phyloP scores from a whole-genome alignment of 2,329 filamentous ascomycete genomes.

The Oidium heveae region DNA sequence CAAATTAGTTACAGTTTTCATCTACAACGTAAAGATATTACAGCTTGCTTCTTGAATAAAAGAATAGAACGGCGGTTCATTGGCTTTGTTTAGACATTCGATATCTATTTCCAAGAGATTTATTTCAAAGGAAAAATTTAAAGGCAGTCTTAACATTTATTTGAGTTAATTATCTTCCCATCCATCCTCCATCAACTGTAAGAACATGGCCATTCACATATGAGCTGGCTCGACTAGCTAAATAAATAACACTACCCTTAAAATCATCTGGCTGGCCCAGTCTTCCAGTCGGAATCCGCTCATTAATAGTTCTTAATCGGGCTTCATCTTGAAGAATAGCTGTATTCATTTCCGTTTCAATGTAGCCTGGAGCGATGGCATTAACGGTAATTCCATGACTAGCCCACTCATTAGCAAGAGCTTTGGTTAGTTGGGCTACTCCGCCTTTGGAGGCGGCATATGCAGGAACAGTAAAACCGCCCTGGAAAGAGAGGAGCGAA shows the following conservation, averaged over 20 bases:
- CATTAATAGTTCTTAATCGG: slow-evolving; percentile 47
- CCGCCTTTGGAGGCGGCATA: slow-evolving; percentile 74
- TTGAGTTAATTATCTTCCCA: slow-evolving; percentile 37
- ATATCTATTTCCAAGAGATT: no score
- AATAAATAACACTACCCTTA: slow-evolving; percentile 54
- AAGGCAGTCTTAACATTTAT: no score
- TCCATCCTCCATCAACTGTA: slow-evolving; percentile 79
- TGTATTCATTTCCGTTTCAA: slow-evolving; percentile 83
- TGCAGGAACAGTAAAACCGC: slow-evolving; percentile 67
- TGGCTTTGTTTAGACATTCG: no score
- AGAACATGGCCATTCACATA: slow-evolving; percentile 68
- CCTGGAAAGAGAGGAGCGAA: slow-evolving; percentile 70
- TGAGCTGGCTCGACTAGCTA: slow-evolving; percentile 49
- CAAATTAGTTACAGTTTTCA: no score
- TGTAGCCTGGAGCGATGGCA: slow-evolving; percentile 72
- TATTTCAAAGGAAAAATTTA: no score
- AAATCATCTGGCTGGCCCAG: slow-evolving; percentile 77
- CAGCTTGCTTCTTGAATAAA: no score
- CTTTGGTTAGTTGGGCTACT: slow-evolving; percentile 39
- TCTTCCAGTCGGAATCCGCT: slow-evolving; percentile 56
- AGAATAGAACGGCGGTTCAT: no score
- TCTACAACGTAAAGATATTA: no score
- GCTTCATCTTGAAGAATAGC: slow-evolving; percentile 50
- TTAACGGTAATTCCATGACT: slow-evolving; percentile 61
- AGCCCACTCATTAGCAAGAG: slow-evolving; percentile 68